Evolutionary conservation across 2,329 filamentous ascomycete genomes (phyloP).

Genomic region (Colletotrichum sidae): DNA sequence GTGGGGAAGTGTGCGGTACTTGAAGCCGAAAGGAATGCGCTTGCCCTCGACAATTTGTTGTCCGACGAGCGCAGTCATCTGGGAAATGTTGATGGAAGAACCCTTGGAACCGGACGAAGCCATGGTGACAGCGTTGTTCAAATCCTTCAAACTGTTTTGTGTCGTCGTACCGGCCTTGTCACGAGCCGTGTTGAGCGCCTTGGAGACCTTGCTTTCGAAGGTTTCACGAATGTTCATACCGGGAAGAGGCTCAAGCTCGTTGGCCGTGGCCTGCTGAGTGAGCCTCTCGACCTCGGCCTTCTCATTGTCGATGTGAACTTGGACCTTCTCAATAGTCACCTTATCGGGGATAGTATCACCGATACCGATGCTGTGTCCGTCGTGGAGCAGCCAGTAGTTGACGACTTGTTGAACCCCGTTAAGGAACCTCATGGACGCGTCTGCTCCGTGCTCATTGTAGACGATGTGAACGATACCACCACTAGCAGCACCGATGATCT

Average conservation of each 20-base stretch:
- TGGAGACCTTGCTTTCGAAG: slow-evolving; percentile 97
- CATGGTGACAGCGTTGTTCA: slow-evolving; percentile 98
- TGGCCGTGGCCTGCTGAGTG: slow-evolving; percentile 82
- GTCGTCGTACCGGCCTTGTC: slow-evolving; percentile 95
- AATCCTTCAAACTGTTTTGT: slow-evolving; percentile 91
- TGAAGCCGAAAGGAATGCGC: slow-evolving; percentile 99
- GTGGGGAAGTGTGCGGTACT: slow-evolving; percentile 95
- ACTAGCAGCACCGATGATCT: slow-evolving; percentile 88
- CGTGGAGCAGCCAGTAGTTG: slow-evolving; percentile 96
- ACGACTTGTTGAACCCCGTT: slow-evolving; percentile 95
- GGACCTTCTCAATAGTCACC: slow-evolving; percentile 84
- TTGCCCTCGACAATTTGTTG: slow-evolving; percentile 99
- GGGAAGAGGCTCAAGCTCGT: slow-evolving; percentile 89
- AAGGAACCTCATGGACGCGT: slow-evolving; percentile 92
- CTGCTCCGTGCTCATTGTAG: slow-evolving; percentile 92
- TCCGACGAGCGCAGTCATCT: slow-evolving; percentile 98
- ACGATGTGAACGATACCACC: slow-evolving; percentile 95
- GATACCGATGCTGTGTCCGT: slow-evolving; percentile 97
- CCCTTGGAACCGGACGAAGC: slow-evolving; percentile 97
- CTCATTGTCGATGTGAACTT: slow-evolving; percentile 81
- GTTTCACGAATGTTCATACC: slow-evolving; percentile 99
- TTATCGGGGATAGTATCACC: slow-evolving; percentile 97
- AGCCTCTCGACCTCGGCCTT: slow-evolving; percentile 84
- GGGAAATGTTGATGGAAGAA: slow-evolving; percentile 98
- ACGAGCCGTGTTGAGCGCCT: slow-evolving; percentile 93